These are phyloP conservation scores for Dactylonectria macrodidyma DNA, from an alignment of 2,329 filamentous ascomycete genomes.

Conservation along the genomic window DNA sequence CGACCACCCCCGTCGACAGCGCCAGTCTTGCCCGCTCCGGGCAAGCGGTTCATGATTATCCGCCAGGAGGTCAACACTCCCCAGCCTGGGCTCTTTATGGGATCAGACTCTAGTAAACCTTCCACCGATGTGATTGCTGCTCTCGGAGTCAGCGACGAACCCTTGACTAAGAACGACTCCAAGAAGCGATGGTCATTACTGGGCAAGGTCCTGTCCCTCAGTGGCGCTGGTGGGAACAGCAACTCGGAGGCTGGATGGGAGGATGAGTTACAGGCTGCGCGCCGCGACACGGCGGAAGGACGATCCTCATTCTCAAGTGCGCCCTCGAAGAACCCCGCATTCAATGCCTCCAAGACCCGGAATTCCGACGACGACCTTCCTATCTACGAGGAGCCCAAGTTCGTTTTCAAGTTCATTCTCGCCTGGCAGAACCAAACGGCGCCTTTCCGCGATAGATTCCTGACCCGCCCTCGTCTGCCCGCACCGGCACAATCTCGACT, in stretches of 20 bases:
- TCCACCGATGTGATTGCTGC: constrained; percentile 42
- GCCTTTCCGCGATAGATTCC: constrained; percentile 72
- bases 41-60: constrained; percentile 89
- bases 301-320: constrained; percentile 45
- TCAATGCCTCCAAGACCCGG: constrained; percentile 49
- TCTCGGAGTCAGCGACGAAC: constrained; percentile 45
- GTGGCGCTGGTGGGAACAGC: constrained; percentile 25
- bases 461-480: constrained; percentile 79
- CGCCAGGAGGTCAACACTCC: constrained; percentile 76
- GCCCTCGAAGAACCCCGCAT: constrained; percentile 55
- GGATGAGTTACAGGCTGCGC: constrained; percentile 61
- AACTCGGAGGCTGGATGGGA: constrained; percentile 49
- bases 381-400: constrained; percentile 69
- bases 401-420: constrained; percentile 82
- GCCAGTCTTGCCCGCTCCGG: constrained; percentile 88
- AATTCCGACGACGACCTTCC: constrained; percentile 69
- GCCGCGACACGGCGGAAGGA: constrained; percentile 29
- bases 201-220: constrained; percentile 71
- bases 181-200: constrained; percentile 77
- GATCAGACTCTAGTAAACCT: constrained; percentile 63
- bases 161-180: constrained; percentile 53
- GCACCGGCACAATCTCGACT: constrained; percentile 78
- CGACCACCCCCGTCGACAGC: constrained; percentile 78
- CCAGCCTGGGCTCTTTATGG: constrained; percentile 64
- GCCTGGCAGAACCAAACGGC: constrained; percentile 73